Percentiles rank a stretch among this genome's conserved stretches.
phyloP scores from a whole-genome alignment of 129 eudicot genomes.

The Kitagawia praeruptora region DNA sequence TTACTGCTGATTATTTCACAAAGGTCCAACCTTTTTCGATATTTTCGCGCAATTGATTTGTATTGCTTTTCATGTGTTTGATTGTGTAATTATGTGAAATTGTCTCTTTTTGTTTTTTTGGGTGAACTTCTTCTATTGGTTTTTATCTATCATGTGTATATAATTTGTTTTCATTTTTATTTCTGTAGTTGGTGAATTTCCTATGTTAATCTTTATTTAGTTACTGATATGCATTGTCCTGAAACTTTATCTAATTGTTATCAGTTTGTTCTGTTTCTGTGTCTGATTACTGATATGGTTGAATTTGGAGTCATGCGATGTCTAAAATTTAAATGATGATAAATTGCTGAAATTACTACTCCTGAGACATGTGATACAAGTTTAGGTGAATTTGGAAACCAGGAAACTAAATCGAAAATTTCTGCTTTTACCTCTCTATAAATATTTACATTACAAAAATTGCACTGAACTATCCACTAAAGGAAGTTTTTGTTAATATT shows the following conservation, averaged over 20 bases:
- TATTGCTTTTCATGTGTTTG: neutral
- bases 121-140: no score
- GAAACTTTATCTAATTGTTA: neutral
- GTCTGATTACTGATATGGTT: neutral
- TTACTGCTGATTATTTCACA: conserved; percentile 35
- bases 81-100: neutral
- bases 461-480: neutral
- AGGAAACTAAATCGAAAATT: neutral
- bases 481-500: neutral
- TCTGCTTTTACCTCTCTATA: neutral
- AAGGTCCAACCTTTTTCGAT: conserved; percentile 16
- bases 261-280: neutral
- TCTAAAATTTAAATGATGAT: no score
- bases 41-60: neutral
- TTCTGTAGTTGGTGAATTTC: neutral
- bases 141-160: no score
- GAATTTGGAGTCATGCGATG: neutral
- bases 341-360: neutral
- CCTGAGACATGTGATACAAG: neutral
- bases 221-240: neutral
- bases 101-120: neutral
- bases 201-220: neutral
- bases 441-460: neutral
- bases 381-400: neutral
- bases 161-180: neutral